These are phyloP conservation scores for Colletotrichum cuscutae DNA, from an alignment of 2,329 filamentous ascomycete species.

Conservation along the genomic window DNA sequence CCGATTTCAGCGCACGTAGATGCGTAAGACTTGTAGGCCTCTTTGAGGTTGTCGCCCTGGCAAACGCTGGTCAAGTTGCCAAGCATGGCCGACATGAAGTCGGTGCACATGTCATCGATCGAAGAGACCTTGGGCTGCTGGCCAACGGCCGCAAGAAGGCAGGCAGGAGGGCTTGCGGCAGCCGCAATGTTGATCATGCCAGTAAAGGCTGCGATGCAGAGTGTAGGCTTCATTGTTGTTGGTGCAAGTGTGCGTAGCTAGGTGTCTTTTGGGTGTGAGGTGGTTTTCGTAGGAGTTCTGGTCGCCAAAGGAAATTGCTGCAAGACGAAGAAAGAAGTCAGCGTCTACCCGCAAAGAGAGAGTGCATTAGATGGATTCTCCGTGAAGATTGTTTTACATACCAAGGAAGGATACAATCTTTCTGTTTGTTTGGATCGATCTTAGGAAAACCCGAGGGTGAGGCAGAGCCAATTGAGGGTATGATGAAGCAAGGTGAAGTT, in stretches of 20 bases:
- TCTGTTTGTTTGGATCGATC: not conserved
- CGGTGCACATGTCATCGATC: slow-evolving; percentile 28
- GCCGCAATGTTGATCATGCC: slow-evolving; percentile 22
- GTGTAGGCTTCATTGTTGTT: not conserved
- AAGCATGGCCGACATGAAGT: slow-evolving; percentile 32
- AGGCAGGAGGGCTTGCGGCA: slow-evolving; percentile 32
- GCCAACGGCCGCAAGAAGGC: slow-evolving; percentile 32
- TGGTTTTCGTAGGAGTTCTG: not conserved
- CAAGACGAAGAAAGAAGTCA: not conserved
- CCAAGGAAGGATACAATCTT: not conserved
- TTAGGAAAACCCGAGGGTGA: not conserved
- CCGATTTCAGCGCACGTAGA: slow-evolving; percentile 22
- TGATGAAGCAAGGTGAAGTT: not conserved
- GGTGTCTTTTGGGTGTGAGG: not conserved
- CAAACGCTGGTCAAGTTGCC: slow-evolving; percentile 32
- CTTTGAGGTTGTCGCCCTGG: not conserved
- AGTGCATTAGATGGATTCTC: not conserved
- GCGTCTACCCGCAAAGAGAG: not conserved
- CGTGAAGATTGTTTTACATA: not conserved
- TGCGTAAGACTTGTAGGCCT: slow-evolving; percentile 30
- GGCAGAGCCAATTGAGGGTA: not conserved
- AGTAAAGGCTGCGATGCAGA: slow-evolving; percentile 22
- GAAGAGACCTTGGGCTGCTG: slow-evolving; percentile 28
- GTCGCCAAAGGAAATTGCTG: not conserved
- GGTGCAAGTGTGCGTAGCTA: not conserved